Evolutionary conservation across 1,139 yeast species (phyloP), one percentile per base, ranked within the genome.

Genomic region (Pichia sp.): DNA sequence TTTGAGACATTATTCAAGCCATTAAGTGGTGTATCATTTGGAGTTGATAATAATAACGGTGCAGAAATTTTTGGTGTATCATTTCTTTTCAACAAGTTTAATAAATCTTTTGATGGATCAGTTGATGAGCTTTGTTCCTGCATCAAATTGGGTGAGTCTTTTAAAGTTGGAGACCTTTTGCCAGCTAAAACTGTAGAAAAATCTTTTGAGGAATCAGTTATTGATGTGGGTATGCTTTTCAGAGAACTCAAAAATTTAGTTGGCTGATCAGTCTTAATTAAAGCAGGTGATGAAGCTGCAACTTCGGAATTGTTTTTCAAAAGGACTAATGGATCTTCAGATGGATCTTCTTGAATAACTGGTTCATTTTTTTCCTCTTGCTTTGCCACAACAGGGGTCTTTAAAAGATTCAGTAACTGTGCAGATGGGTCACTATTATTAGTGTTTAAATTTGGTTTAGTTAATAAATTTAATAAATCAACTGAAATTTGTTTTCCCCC

Each of bases 141-240:
- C 18, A 3, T 23, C 22, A 18, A 11, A 11, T n/a, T 8, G 9
- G 36, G 13, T 32, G 12, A 12, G 15, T 7, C 6, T 32, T 6
- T 13, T 32, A 32, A 18, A 13, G 38, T 15, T 22, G 38, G n/a
- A 12, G 16, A 7, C 6, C 13, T 7, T 13, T 25, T 38, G 7
- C 30, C 30, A 29, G 53, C 53, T 44, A 54, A 47, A 18, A 55
- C 24, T 40, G 48, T 42, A n/a, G 54, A 44, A 23, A 50, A 40
- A n/a, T 32, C 25, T 26, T 48, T 42, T 26, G 56, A 48, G 2
- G 50, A 34, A 25, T 52, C 44, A 27, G 27, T 23, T n/a, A 25
- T 29, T 13, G 29, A 4, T 22, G 30, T 22, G 11, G 38, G 43
- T 20, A 22, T 18, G 20, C 15, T 7, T 16, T 46, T 38, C 4